Evolutionary conservation across 805 yeast genomes (phyloP).

Genomic region (Candida cerambycidarum): DNA sequence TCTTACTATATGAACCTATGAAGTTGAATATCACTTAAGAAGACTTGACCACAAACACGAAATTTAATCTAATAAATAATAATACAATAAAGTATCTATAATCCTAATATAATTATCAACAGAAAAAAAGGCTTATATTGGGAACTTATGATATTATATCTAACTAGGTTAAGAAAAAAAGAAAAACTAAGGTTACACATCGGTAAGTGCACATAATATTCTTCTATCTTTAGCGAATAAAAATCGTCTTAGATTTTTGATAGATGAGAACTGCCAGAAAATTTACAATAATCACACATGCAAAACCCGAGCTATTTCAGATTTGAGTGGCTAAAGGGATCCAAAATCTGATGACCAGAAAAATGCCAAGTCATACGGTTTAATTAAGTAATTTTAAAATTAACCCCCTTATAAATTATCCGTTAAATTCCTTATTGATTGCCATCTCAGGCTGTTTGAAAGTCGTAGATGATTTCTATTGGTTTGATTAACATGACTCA

Average conservation of each 20-base stretch:
- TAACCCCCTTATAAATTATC: neutral
- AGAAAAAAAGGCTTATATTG: neutral
- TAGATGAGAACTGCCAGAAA: constrained; percentile 2
- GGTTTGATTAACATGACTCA: constrained; percentile 5
- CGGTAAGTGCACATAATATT: constrained; percentile 1
- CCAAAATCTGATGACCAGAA: neutral
- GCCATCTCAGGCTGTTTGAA: neutral
- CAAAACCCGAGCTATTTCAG: neutral
- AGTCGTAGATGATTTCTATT: neutral
- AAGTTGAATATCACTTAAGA: neutral
- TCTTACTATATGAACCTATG: neutral
- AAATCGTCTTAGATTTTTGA: neutral
- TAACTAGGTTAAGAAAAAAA: neutral
- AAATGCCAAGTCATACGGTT: neutral
- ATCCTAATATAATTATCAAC: too few relatives aligned
- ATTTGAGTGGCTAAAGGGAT: neutral
- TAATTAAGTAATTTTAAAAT: neutral
- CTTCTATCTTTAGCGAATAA: constrained; percentile 4
- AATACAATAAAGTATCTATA: neutral
- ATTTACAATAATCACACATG: too few relatives aligned
- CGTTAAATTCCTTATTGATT: neutral
- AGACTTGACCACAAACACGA: neutral
- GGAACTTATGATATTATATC: constrained; percentile 2
- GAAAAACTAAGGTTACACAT: neutral
- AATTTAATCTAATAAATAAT: neutral